A percentile compares a stretch with the other conserved stretches of the same genome.
Evolutionary conservation across 345 rosid species (phyloP).

Genomic region (Acer negundo): DNA sequence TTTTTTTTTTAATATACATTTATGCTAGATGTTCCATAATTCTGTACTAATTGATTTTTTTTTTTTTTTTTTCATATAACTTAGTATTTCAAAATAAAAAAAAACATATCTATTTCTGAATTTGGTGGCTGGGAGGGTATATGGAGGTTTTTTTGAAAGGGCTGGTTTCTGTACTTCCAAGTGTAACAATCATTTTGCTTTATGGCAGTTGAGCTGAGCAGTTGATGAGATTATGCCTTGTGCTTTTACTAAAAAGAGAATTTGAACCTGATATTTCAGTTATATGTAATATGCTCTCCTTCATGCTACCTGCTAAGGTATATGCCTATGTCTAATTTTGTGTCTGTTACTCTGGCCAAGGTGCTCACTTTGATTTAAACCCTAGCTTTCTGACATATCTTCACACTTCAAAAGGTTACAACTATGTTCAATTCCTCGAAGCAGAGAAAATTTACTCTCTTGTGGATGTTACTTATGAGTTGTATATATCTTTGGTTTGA

Average conservation of each 20-base stretch:
- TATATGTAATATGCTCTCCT: background rate
- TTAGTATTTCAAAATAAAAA: background rate
- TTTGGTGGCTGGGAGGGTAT: background rate
- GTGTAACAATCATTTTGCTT: background rate
- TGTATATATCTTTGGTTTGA: background rate
- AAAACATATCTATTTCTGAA: background rate
- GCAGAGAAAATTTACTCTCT: conserved; percentile 1
- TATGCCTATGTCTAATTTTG: background rate
- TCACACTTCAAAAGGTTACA: background rate
- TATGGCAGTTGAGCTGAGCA: background rate
- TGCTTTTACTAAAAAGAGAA: background rate
- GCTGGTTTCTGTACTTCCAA: background rate
- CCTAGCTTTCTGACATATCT: background rate
- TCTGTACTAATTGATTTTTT: background rate
- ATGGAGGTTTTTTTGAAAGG: background rate
- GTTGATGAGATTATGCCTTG: background rate
- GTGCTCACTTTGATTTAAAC: background rate
- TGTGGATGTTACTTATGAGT: background rate
- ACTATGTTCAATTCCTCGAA: background rate
- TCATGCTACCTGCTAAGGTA: too few species aligned
- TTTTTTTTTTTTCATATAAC: background rate
- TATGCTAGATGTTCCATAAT: background rate
- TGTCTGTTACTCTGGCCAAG: background rate
- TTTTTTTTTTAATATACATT: background rate
- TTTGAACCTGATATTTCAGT: background rate